Evolutionary conservation across 192 early-diverging fungal genomes (phyloP), one percentile per base, ranked within the genome.

Genomic region (Backusella luteola): DNA sequence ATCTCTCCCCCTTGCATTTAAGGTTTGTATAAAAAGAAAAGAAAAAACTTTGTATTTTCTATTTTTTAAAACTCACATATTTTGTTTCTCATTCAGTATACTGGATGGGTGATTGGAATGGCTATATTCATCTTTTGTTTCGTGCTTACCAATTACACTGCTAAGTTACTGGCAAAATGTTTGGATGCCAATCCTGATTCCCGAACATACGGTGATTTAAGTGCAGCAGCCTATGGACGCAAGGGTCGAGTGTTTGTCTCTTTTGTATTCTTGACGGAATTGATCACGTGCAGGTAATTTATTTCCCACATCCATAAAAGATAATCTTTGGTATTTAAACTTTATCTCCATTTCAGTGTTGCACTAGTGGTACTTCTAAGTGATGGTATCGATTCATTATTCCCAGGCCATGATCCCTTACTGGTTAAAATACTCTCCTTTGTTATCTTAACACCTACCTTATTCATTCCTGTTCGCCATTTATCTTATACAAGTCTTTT

Each of bases 31-130:
- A 38, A 53, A 53, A 32, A 32, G 2, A 46, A 17, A 72, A 72
- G 26, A 52, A 26, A 21, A 49, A 66, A 66, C 38, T 52, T 53
- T 72, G n/a, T 15, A 34, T 44, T 38, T 9, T 21, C 21, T 42
- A 0, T 23, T 76, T 19, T 69, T 17, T 49, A 71, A 56, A 26
- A 52, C 36, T 71, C 41, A 76, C 34, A 39, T 29, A 63, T 53
- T 21, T 44, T 9, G 9, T 39, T 39, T 34, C 19, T 39, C 56
- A 38, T 38, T 4, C 68, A 81, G 80, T 77, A 73, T 41, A 77
- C 89, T 3, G 92, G 92, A 35, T 93, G 90, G 90, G 75, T 81
- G 4, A 53, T 88, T 49, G 92, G 92, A 34, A 35, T 90, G 15
- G 29, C 66, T 12, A 72, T 93, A 12, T 87, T 87, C 71, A 7